phyloP scores from a whole-genome alignment of 805 yeast genomes.

The Aciculoconidium aculeatum region DNA sequence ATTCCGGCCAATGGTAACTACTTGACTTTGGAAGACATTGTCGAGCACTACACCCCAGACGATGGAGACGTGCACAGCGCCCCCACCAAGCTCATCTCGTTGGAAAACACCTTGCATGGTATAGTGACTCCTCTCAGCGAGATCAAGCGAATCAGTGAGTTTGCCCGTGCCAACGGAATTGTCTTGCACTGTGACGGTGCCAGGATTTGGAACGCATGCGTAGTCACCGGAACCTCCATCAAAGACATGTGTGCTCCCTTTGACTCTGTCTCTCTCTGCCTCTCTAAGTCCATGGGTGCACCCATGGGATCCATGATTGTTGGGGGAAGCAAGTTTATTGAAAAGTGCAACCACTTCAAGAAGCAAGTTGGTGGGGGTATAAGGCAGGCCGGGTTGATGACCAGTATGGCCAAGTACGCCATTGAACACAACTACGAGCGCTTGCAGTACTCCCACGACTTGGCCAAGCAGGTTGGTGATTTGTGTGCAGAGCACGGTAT shows the following conservation, averaged over 20 bases:
- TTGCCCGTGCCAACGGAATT: conserved; percentile 56
- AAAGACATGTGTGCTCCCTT: conserved; percentile 68
- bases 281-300: conserved; percentile 88
- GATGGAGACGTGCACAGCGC: conserved; percentile 85
- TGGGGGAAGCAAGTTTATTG: conserved; percentile 53
- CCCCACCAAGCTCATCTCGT: conserved; percentile 76
- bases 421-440: conserved; percentile 66
- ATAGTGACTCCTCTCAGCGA: conserved; percentile 76
- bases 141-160: conserved; percentile 59
- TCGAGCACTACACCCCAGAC: conserved; percentile 54
- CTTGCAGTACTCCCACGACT: conserved; percentile 44
- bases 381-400: conserved; percentile 78
- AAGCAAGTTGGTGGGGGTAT: conserved; percentile 94
- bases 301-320: conserved; percentile 89
- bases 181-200: conserved; percentile 90
- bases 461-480: conserved; percentile 47
- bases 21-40: conserved; percentile 75
- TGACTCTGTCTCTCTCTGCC: conserved; percentile 85
- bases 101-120: conserved; percentile 89
- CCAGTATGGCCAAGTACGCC: conserved; percentile 77
- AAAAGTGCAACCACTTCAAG: conserved; percentile 75
- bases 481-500: conserved; percentile 51
- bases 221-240: conserved; percentile 62
- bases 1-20: conserved; percentile 70
- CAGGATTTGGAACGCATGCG: conserved; percentile 88